Percentiles rank a stretch among this genome's conserved stretches.
Conservation (phyloP, 345 rosid genomes). For the Melaleuca alternifolia region DNA sequence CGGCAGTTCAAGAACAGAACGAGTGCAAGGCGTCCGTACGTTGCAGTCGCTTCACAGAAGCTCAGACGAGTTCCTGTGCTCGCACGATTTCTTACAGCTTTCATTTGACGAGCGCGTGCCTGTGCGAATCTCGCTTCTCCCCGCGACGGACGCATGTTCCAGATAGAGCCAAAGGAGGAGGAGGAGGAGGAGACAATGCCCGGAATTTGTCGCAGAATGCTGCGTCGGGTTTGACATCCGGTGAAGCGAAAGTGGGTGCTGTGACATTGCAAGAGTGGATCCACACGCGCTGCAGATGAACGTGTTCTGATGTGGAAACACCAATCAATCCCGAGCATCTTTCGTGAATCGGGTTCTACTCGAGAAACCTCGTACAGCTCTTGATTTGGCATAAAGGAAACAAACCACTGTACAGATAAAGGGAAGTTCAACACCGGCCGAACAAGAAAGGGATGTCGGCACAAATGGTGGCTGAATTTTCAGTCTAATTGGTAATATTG, state of each 20-base stretch:
- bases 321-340: too few species aligned
- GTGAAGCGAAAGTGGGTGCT: not conserved
- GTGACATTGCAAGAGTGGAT: too few species aligned
- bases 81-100: not conserved
- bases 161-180: too few species aligned
- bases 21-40: not conserved
- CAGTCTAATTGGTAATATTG: not conserved
- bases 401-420: not conserved
- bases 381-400: not conserved
- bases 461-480: fast-evolving
- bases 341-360: too few species aligned
- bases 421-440: not conserved
- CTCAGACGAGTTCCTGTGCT: not conserved
- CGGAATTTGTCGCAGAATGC: not conserved
- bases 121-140: not conserved
- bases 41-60: not conserved
- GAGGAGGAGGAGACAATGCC: not conserved
- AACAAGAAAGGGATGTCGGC: not conserved
- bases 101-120: not conserved
- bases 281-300: too few species aligned
- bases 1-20: not conserved
- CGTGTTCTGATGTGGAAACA: too few species aligned
- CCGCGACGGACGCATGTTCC: not conserved
- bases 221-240: not conserved
- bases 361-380: not conserved